Conservation (phyloP, 2,329 filamentous ascomycete species). For the Dactylellina cionopaga region DNA sequence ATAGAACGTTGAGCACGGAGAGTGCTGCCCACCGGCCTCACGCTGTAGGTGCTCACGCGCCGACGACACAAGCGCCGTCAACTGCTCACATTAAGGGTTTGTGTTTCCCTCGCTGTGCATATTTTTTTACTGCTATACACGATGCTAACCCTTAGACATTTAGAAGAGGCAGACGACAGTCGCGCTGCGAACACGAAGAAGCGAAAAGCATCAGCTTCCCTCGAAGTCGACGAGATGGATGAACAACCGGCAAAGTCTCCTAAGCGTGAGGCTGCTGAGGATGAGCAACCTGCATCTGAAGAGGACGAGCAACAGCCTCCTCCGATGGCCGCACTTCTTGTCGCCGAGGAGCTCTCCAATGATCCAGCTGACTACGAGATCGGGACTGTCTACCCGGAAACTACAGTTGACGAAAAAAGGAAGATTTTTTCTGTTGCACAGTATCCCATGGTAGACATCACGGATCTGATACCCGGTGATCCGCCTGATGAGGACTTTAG, state of each 20-base stretch:
- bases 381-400: slow-evolving; percentile 74
- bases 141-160: neutral
- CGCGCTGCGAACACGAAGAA: slow-evolving; percentile 55
- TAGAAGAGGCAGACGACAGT: slow-evolving; percentile 46
- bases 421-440: slow-evolving; percentile 86
- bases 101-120: neutral
- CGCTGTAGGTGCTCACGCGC: slow-evolving; percentile 55
- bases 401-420: slow-evolving; percentile 85
- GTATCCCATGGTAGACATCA: slow-evolving; percentile 82
- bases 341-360: slow-evolving; percentile 60
- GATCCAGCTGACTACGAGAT: slow-evolving; percentile 97
- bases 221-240: slow-evolving; percentile 49
- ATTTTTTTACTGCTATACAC: neutral
- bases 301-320: slow-evolving; percentile 55
- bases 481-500: slow-evolving; percentile 96
- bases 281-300: slow-evolving; percentile 52
- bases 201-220: slow-evolving; percentile 52
- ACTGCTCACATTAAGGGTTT: slow-evolving; percentile 54
- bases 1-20: slow-evolving; percentile 53
- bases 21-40: slow-evolving; percentile 55
- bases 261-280: slow-evolving; percentile 53
- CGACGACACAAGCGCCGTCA: slow-evolving; percentile 54
- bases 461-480: slow-evolving; percentile 84
- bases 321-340: slow-evolving; percentile 54
- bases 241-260: slow-evolving; percentile 49